A percentile compares a stretch with the other conserved stretches of the same genome.
Evolutionary conservation across 345 rosid species (phyloP).

Genomic region (Carallia brachiata): DNA sequence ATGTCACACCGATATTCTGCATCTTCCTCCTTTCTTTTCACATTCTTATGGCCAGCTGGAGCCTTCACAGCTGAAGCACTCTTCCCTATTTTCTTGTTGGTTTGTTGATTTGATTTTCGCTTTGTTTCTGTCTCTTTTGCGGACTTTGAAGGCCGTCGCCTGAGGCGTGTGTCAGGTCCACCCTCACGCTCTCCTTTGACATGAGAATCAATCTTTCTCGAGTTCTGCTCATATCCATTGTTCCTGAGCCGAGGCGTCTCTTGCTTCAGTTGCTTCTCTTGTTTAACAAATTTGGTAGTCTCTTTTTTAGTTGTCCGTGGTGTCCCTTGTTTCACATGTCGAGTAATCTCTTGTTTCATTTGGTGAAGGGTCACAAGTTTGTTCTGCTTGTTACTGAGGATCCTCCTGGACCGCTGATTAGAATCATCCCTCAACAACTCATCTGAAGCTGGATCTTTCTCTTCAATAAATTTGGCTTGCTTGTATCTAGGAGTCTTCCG

Average conservation of each 20-base stretch:
- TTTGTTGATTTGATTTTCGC: conserved; percentile 49
- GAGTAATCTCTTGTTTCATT: conserved; percentile 30
- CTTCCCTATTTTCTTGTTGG: conserved; percentile 44
- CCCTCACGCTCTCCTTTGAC: conserved; percentile 48
- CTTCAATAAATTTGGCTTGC: conserved; percentile 33
- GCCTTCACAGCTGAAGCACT: conserved; percentile 31
- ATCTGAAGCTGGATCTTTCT: conserved; percentile 37
- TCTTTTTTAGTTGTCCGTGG: conserved; percentile 11
- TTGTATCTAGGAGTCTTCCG: conserved; percentile 46
- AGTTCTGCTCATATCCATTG: conserved; percentile 31
- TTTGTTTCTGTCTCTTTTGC: conserved; percentile 33
- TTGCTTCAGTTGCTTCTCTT: conserved; percentile 38
- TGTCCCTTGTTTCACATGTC: conserved; percentile 22
- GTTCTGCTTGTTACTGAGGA: conserved; percentile 19
- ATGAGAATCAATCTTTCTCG: conserved; percentile 22
- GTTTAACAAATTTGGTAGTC: conserved; percentile 13
- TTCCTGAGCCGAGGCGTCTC: conserved; percentile 28
- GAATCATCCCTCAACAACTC: conserved; percentile 33
- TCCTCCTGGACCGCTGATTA: conserved; percentile 10
- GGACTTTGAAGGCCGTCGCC: conserved; percentile 57
- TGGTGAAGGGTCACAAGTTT: conserved; percentile 19
- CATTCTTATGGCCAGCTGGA: conserved; percentile 23
- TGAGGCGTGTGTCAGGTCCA: conserved; percentile 74
- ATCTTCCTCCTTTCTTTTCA: conserved; percentile 48
- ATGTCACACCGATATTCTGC: conserved; percentile 73